phyloP scores from a whole-genome alignment of 345 rosid genomes.

The Gossypium stocksii region DNA sequence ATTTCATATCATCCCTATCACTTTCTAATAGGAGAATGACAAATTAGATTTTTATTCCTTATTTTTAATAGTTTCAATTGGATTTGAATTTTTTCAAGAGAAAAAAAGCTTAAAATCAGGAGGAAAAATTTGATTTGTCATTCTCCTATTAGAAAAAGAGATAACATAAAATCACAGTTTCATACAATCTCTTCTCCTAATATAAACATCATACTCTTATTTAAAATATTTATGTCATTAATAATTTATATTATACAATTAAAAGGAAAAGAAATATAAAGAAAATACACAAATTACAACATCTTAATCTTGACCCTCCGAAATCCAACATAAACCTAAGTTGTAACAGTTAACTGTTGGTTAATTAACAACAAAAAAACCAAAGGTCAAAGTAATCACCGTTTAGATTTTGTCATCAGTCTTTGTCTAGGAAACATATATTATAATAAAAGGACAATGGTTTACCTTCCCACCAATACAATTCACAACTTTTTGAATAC shows the following conservation, averaged over 20 bases:
- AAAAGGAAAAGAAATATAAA: too few species aligned
- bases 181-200: too few species aligned
- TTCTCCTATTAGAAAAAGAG: rapidly evolving
- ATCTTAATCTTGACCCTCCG: neutral
- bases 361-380: neutral
- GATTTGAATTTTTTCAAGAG: too few species aligned
- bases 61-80: too few species aligned
- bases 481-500: neutral
- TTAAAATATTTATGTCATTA: too few species aligned
- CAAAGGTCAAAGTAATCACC: neutral
- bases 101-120: too few species aligned
- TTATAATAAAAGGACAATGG: neutral
- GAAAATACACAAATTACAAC: too few species aligned
- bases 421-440: neutral
- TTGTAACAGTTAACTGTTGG: conserved; percentile 2
- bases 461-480: neutral
- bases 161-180: too few species aligned
- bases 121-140: rapidly evolving
- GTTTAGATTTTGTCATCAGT: conserved; percentile 1
- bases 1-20: rapidly evolving
- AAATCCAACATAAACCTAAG: neutral
- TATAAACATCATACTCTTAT: too few species aligned
- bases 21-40: too few species aligned
- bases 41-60: too few species aligned
- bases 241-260: too few species aligned